Conservation (phyloP, 179 eudicot species). For the Vitellaria paradoxa region DNA sequence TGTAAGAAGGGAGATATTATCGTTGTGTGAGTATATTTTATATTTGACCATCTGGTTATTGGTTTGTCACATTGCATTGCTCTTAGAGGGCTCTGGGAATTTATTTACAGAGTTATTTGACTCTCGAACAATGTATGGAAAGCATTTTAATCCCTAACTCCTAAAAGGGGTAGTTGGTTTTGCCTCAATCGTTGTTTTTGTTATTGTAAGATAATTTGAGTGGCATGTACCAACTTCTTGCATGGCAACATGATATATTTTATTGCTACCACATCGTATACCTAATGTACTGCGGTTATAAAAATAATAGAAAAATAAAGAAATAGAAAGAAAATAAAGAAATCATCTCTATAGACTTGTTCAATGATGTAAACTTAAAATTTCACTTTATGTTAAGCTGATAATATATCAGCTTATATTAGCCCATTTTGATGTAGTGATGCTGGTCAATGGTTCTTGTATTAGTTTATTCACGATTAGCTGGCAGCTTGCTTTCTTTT, state of each 20-base stretch:
- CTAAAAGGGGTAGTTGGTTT: not conserved
- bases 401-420: not conserved
- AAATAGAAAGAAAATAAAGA: too few relatives aligned
- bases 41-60: not conserved
- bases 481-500: not conserved
- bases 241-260: not conserved
- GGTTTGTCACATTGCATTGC: not conserved
- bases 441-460: not conserved
- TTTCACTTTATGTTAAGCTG: not conserved
- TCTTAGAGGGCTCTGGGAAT: not conserved
- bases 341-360: not conserved
- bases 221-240: too few relatives aligned
- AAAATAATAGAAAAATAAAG: not conserved
- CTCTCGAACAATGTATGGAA: not conserved
- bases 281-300: not conserved
- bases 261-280: not conserved
- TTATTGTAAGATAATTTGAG: not conserved
- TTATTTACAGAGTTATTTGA: not conserved
- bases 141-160: not conserved
- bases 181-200: not conserved
- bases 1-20: constrained; percentile 91
- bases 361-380: not conserved
- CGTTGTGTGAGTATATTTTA: constrained; percentile 65
- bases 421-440: not conserved
- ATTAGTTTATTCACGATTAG: not conserved